Evolutionary conservation across 176 grass and related monocot genomes (phyloP).

Genomic region (Chloris gayana): DNA sequence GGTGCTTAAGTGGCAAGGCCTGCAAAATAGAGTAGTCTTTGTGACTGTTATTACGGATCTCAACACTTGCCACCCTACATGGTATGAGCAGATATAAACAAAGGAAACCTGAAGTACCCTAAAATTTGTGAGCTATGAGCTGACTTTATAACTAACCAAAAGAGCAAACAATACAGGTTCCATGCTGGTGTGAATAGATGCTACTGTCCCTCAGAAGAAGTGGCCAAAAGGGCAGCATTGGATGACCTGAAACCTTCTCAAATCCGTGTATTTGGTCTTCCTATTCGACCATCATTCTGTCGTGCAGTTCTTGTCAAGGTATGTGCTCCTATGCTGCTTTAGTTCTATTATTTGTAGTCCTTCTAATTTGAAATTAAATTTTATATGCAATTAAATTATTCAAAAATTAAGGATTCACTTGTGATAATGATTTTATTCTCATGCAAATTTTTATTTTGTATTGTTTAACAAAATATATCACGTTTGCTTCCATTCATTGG

Average conservation of each 20-base stretch:
- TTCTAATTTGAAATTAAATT: background rate
- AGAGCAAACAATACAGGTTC: conserved; percentile 62
- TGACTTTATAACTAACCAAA: conserved; percentile 5
- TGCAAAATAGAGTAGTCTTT: conserved; percentile 85
- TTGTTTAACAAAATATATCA: background rate
- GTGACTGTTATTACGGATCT: conserved; percentile 96
- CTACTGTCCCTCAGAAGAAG: conserved; percentile 97
- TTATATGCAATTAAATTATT: background rate
- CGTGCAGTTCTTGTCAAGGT: conserved; percentile 91
- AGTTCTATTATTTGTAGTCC: background rate
- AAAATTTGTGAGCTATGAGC: background rate
- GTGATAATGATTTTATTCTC: background rate
- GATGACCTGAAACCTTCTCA: conserved; percentile 81
- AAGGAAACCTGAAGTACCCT: background rate
- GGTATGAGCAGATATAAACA: conserved; percentile 43
- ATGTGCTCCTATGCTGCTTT: conserved; percentile 10
- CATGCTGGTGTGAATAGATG: conserved; percentile 92
- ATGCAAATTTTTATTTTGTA: background rate
- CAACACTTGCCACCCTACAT: conserved; percentile 96
- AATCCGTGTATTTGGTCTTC: conserved; percentile 87
- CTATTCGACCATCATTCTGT: conserved; percentile 91
- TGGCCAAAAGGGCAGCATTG: conserved; percentile 85
- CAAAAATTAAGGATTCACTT: background rate
- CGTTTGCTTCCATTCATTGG: background rate
- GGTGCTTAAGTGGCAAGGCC: conserved; percentile 98